Conservation (phyloP, 2,329 filamentous ascomycete genomes). For the Fusarium aywerte region DNA sequence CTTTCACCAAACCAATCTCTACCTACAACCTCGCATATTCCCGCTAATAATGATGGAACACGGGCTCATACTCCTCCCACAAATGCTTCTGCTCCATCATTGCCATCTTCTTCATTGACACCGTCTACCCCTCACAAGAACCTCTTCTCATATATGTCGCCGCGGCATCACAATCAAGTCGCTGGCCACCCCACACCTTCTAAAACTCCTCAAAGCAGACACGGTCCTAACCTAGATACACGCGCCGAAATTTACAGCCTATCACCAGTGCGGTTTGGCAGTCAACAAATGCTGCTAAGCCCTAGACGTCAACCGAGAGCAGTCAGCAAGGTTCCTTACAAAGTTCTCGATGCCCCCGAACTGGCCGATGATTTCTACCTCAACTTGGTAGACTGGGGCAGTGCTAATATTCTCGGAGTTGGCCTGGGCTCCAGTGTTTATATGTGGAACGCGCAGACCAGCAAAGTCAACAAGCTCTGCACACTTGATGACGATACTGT, state of each 20-base stretch:
- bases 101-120: constrained; percentile 81
- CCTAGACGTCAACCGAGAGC: constrained; percentile 88
- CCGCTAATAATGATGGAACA: constrained; percentile 71
- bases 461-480: constrained; percentile 92
- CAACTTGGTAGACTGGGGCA: constrained; percentile 97
- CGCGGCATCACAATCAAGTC: constrained; percentile 73
- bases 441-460: constrained; percentile 96
- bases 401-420: constrained; percentile 91
- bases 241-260: constrained; percentile 94
- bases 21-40: constrained; percentile 62
- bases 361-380: constrained; percentile 97
- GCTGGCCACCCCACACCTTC: constrained; percentile 89
- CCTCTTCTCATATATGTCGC: constrained; percentile 90
- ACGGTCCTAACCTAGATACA: constrained; percentile 89
- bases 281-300: constrained; percentile 91
- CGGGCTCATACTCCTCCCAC: constrained; percentile 85
- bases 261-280: constrained; percentile 91
- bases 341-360: constrained; percentile 95
- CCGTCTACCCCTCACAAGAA: constrained; percentile 98
- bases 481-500: constrained; percentile 93
- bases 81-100: constrained; percentile 66
- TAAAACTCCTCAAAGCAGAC: constrained; percentile 86
- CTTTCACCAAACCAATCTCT: constrained; percentile 68
- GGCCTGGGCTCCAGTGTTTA: constrained; percentile 94
- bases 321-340: constrained; percentile 96